These are phyloP conservation scores for Penicillium sclerotiorum DNA, from an alignment of 2,329 filamentous ascomycete genomes.

Conservation along the genomic window DNA sequence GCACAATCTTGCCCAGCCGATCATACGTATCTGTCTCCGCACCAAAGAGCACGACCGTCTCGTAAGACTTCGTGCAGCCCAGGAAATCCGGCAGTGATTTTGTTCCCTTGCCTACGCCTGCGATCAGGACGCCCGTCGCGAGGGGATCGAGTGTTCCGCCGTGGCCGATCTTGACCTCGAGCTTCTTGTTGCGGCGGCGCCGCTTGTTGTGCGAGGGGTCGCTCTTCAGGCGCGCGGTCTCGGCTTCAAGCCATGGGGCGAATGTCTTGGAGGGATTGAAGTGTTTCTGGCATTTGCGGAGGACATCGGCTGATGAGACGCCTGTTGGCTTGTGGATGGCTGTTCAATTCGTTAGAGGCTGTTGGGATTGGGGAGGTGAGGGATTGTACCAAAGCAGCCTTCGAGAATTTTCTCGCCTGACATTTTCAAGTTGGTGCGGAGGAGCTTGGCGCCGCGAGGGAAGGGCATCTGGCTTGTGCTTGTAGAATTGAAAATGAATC, in stretches of 20 bases:
- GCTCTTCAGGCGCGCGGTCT: constrained; percentile 58
- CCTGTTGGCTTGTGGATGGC: constrained; percentile 91
- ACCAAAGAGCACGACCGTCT: constrained; percentile 85
- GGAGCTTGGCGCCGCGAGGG: constrained; percentile 29
- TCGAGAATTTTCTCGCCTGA: constrained; percentile 57
- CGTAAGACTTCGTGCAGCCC: constrained; percentile 89
- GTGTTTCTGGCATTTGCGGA: constrained; percentile 81
- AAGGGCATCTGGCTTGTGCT: constrained; percentile 32
- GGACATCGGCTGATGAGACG: constrained; percentile 84
- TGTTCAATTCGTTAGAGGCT: constrained; percentile 41
- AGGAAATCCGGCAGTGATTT: constrained; percentile 80
- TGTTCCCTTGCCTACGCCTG: constrained; percentile 84
- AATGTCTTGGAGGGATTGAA: constrained; percentile 84
- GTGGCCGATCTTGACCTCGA: constrained; percentile 90
- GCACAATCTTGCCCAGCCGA: constrained; percentile 77
- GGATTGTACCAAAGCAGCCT: constrained; percentile 61
- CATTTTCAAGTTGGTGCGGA: constrained; percentile 43
- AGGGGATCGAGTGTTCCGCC: constrained; percentile 93
- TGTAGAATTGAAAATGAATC: constrained; percentile 9
- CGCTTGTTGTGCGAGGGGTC: constrained; percentile 63
- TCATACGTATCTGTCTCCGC: constrained; percentile 94
- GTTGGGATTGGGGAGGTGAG: background rate
- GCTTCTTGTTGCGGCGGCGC: constrained; percentile 61
- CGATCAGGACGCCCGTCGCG: constrained; percentile 87
- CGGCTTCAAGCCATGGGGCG: constrained; percentile 70